Conservation (phyloP, 495 filamentous ascomycete species). For the Talaromyces liani region DNA sequence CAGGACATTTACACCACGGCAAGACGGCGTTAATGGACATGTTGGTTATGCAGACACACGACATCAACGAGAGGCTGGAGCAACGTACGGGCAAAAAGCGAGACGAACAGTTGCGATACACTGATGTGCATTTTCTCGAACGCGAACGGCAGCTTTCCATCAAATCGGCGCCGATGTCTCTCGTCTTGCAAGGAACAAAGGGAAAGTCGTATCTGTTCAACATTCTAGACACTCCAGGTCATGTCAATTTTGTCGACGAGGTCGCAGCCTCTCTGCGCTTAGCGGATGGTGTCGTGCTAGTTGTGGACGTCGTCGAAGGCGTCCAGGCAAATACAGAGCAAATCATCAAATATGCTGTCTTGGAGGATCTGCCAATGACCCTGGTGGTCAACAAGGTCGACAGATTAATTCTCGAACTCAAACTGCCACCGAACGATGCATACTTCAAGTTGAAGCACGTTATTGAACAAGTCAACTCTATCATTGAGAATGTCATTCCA, state of each 20-base stretch:
- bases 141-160: slow-evolving; percentile 86
- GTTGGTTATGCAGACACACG: slow-evolving; percentile 91
- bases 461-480: slow-evolving; percentile 92
- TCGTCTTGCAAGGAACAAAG: slow-evolving; percentile 78
- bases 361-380: slow-evolving; percentile 83
- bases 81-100: slow-evolving; percentile 72
- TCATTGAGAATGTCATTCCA: slow-evolving; percentile 82
- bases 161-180: slow-evolving; percentile 89
- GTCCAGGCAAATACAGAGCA: slow-evolving; percentile 95
- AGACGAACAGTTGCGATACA: slow-evolving; percentile 91
- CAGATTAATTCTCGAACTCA: slow-evolving; percentile 86
- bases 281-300: slow-evolving; percentile 84
- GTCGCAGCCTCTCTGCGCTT: slow-evolving; percentile 81
- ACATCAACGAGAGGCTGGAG: slow-evolving; percentile 67
- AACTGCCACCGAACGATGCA: slow-evolving; percentile 88
- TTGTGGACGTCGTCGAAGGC: slow-evolving; percentile 97
- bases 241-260: slow-evolving; percentile 98
- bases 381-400: slow-evolving; percentile 97
- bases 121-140: slow-evolving; percentile 83
- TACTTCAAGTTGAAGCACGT: slow-evolving; percentile 99
- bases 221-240: slow-evolving; percentile 90
- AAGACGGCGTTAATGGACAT: slow-evolving; percentile 99
- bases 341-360: slow-evolving; percentile 89
- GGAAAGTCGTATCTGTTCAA: slow-evolving; percentile 97
- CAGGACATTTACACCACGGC: slow-evolving; percentile 91